Conservation (phyloP, 805 yeast species). For the Pichia ethanolica region DNA sequence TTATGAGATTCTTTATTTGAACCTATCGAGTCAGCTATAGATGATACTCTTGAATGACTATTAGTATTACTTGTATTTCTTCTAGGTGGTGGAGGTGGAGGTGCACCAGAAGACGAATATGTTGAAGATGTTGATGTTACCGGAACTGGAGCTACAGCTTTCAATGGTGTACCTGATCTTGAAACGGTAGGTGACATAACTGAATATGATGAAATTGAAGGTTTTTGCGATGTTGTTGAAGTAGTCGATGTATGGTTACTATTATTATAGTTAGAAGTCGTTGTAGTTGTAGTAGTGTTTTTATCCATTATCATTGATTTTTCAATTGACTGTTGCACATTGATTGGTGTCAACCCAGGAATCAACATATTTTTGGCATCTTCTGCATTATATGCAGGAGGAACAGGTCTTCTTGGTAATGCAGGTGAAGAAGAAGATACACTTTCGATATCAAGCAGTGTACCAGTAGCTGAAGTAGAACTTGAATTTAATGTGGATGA, state of each 20-base stretch:
- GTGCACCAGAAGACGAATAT: slow-evolving; percentile 2
- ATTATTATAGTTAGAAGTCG: not conserved
- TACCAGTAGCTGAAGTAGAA: slow-evolving; percentile 2
- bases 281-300: not conserved
- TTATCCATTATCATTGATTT: not conserved
- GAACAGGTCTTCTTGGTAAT: slow-evolving; percentile 15
- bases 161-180: slow-evolving; percentile 15
- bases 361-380: slow-evolving; percentile 17
- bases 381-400: slow-evolving; percentile 19
- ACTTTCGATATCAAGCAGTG: slow-evolving; percentile 19
- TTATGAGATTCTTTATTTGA: slow-evolving; percentile 11
- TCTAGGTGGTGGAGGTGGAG: slow-evolving; percentile 25
- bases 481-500: not conserved
- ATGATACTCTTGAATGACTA: not conserved
- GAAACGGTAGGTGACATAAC: slow-evolving; percentile 28
- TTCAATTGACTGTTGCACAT: slow-evolving; percentile 10
- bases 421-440: slow-evolving; percentile 14
- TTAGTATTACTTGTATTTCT: slow-evolving; percentile 4
- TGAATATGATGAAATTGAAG: slow-evolving; percentile 10
- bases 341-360: slow-evolving; percentile 19
- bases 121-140: slow-evolving; percentile 1
- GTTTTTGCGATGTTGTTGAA: not conserved
- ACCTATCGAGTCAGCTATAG: not conserved
- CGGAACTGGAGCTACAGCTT: not conserved
- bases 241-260: not conserved